phyloP scores from a whole-genome alignment of 495 filamentous ascomycete genomes.

The Podospora appendiculata region DNA sequence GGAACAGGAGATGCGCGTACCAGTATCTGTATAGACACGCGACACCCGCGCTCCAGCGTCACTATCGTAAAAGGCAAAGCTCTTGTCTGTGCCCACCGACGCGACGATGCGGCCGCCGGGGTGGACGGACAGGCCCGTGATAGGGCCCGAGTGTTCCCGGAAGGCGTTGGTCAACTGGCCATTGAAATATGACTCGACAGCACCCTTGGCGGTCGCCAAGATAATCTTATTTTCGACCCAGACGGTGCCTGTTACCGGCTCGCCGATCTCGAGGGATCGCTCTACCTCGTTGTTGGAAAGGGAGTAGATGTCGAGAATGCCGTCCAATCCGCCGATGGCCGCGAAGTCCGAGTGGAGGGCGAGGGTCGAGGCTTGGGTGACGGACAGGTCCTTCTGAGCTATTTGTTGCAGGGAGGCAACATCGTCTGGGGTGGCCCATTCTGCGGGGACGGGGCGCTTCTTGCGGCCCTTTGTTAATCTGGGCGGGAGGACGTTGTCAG shows the following conservation, averaged over 20 bases:
- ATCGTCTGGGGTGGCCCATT: constrained; percentile 71
- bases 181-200: constrained; percentile 68
- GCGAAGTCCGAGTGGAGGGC: constrained; percentile 65
- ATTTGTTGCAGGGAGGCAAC: constrained; percentile 59
- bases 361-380: constrained; percentile 52
- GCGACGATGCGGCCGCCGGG: constrained; percentile 78
- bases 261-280: constrained; percentile 55
- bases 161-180: constrained; percentile 59
- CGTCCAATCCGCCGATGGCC: constrained; percentile 73
- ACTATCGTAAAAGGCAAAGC: constrained; percentile 85
- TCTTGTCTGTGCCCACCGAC: constrained; percentile 87
- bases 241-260: constrained; percentile 66
- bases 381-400: constrained; percentile 57
- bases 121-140: constrained; percentile 70
- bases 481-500: constrained; percentile 13
- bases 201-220: constrained; percentile 65
- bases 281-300: constrained; percentile 61
- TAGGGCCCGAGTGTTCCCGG: constrained; percentile 70
- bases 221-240: constrained; percentile 70
- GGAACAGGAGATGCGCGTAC: constrained; percentile 45
- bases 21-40: constrained; percentile 72
- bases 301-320: constrained; percentile 72
- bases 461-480: constrained; percentile 79
- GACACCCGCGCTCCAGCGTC: constrained; percentile 54
- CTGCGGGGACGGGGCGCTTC: constrained; percentile 78